Conservation (phyloP, 2,329 filamentous ascomycete genomes). For the Xylogone sp. region DNA sequence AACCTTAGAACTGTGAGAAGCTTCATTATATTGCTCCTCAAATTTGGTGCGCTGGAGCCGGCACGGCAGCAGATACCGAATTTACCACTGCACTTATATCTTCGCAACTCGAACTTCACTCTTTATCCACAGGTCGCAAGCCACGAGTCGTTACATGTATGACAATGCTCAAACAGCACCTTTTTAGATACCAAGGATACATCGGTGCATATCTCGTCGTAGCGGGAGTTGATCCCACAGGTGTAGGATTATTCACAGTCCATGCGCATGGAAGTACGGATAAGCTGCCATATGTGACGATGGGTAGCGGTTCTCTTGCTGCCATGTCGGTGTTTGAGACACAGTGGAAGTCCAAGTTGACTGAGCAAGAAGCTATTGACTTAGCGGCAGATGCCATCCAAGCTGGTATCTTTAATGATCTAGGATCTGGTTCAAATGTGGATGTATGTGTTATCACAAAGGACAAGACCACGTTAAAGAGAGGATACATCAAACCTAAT, state of each 20-base stretch:
- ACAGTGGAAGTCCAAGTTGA: conserved; percentile 79
- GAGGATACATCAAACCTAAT: conserved; percentile 93
- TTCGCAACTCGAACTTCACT: conserved; percentile 96
- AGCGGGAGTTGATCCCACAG: conserved; percentile 93
- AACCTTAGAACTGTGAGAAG: conserved; percentile 90
- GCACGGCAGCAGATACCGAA: conserved; percentile 96
- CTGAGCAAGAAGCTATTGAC: conserved; percentile 75
- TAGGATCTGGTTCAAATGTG: conserved; percentile 95
- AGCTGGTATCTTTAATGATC: conserved; percentile 97
- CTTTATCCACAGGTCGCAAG: conserved; percentile 92
- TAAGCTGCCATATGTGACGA: conserved; percentile 98
- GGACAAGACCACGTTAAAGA: conserved; percentile 89
- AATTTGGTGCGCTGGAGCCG: conserved; percentile 98
- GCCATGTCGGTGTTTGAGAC: conserved; percentile 99
- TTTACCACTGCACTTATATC: conserved; percentile 99
- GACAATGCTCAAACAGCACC: conserved; percentile 99
- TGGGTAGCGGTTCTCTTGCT: conserved; percentile 93
- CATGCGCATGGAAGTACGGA: conserved; percentile 98
- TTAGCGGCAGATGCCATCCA: conserved; percentile 83
- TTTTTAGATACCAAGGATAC: conserved; percentile 97
- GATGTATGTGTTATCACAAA: conserved; percentile 93
- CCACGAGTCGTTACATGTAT: conserved; percentile 98
- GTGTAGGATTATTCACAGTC: conserved; percentile 93
- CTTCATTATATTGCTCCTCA: conserved; percentile 97
- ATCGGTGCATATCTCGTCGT: conserved; percentile 98